Evolutionary conservation across 2,329 filamentous ascomycete genomes (phyloP), one percentile per base, ranked within the genome.

Genomic region (Passalora sequoiae): DNA sequence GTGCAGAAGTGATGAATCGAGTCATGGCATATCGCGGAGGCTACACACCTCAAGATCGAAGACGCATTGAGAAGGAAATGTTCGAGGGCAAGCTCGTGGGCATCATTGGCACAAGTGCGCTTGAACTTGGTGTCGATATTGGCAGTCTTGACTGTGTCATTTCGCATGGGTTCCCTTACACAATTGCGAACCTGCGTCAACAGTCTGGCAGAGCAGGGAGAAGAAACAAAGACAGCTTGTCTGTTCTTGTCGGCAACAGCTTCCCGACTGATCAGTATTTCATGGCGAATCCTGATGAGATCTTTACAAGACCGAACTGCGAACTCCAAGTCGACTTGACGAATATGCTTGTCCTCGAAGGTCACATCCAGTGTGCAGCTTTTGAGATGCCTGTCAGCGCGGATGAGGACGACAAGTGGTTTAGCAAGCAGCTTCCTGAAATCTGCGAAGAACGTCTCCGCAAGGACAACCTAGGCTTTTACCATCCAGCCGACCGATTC

Each of bases 1-100:
- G 88, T 30, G 67, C 78, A 3, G 89, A 94, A 57, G 83, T 87
- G 27, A 79, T 80, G 57, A 78, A 78, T 20, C 74, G 91, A 35
- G 87, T 98, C 1, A 96, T 95, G 89, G 88, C 86, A 0, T 98
- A 98, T 60, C 81, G 92, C 49, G 92, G 92, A 17, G 92, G 92
- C 0, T 98, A 98, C 60, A 95, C 89, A 3, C 81, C 91, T 2
- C 85, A 94, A 62, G 92, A 98, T 59, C 77, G 92, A 43, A 79
- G 92, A 13, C 75, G 78, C 43, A 96, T 98, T 46, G 92, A 98
- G 64, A 80, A 77, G 19, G 89, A 97, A 61, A 97, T 98, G 92
- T 98, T 98, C 56, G 86, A 94, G 43, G 92, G 92, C 0, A 92
- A 89, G 58, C 74, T 98, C 1, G 75, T 96, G 48, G 92, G 92